Percentiles rank a stretch among this genome's conserved stretches.
phyloP scores from a whole-genome alignment of 2,329 filamentous ascomycete genomes.

The Cladosporium oxysporum region DNA sequence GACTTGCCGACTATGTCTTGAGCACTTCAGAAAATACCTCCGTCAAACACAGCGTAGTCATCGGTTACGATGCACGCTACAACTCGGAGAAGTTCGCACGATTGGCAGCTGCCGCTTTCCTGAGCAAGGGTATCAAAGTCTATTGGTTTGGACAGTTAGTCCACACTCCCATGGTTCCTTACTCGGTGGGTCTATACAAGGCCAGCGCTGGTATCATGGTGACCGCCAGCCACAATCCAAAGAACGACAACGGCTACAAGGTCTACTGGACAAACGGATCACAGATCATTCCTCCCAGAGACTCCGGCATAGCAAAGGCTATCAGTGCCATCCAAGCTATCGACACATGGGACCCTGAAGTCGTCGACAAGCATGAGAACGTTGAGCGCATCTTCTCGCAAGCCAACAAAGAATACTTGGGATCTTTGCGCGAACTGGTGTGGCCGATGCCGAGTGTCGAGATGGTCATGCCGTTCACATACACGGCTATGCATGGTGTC shows the following conservation, averaged over 20 bases:
- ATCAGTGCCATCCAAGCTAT: slow-evolving; percentile 59
- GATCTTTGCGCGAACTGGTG: slow-evolving; percentile 41
- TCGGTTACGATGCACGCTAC: slow-evolving; percentile 64
- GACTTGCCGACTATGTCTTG: slow-evolving; percentile 62
- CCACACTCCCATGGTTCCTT: slow-evolving; percentile 64
- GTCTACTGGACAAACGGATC: slow-evolving; percentile 67
- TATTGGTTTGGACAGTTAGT: slow-evolving; percentile 59
- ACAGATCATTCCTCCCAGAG: slow-evolving; percentile 65
- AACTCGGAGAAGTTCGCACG: slow-evolving; percentile 63
- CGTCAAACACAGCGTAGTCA: slow-evolving; percentile 52
- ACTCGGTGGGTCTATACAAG: slow-evolving; percentile 55
- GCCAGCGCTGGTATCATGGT: slow-evolving; percentile 66
- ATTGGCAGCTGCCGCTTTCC: slow-evolving; percentile 61
- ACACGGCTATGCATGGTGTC: slow-evolving; percentile 60
- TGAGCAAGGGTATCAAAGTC: slow-evolving; percentile 59
- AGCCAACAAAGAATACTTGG: slow-evolving; percentile 47
- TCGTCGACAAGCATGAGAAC: slow-evolving; percentile 43
- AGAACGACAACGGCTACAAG: slow-evolving; percentile 67
- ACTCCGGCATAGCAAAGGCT: slow-evolving; percentile 57
- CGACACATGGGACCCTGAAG: slow-evolving; percentile 49
- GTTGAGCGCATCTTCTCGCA: slow-evolving; percentile 46
- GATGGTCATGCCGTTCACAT: slow-evolving; percentile 47
- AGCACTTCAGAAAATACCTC: slow-evolving; percentile 39
- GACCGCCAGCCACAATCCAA: slow-evolving; percentile 66
- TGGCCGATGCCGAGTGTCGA: slow-evolving; percentile 28